Evolutionary conservation across 129 eudicot genomes (phyloP), one percentile per base, ranked within the genome.

Genomic region (Artemisia argyi): DNA sequence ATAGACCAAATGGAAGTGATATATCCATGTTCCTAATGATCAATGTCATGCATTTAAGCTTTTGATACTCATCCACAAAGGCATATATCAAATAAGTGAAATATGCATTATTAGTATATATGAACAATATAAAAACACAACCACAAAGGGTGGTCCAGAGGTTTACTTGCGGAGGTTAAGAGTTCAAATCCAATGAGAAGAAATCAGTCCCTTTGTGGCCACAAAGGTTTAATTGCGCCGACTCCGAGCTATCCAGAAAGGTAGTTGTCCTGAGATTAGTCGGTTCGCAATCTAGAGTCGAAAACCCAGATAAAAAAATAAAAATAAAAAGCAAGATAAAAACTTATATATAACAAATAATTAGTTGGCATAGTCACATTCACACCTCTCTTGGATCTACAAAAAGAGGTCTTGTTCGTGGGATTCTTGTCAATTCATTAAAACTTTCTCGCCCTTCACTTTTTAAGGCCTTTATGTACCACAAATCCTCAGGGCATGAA

Each of bases 321-420:
- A 20, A 20, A 20, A 24, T 0, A 24, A 24, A 24, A 24, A 24
- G 1, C 26, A 24, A 24, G 26, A 24, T 24, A 24, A 24, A 24
- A 24, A 24, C 47, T 56, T 39, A 39, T 50, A 65, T 39, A 39
- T 50, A 72, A 56, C 26, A 47, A 80, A 72, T 18, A 78, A 66
- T 39, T 42, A 63, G 75, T 75, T 72, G 63, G 73, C 71, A 66
- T 75, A 24, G 68, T 71, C 66, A 73, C 63, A 65, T 66, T 85
- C 82, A 86, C 73, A 86, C 87, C 83, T 86, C 91, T 80, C 91
- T 83, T 74, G 91, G 91, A 74, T 86, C 91, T 74, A 86, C 91
- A 83, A 86, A 80, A 81, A 83, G 88, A 56, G 85, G 75, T 57
- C 52, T 77, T 55, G 59, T 74, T 67, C 73, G 79, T 71, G 83